Percentiles rank a stretch among this genome's conserved stretches.
Evolutionary conservation across 2,329 filamentous ascomycete genomes (phyloP).

Genomic region (Colletotrichum magnum): DNA sequence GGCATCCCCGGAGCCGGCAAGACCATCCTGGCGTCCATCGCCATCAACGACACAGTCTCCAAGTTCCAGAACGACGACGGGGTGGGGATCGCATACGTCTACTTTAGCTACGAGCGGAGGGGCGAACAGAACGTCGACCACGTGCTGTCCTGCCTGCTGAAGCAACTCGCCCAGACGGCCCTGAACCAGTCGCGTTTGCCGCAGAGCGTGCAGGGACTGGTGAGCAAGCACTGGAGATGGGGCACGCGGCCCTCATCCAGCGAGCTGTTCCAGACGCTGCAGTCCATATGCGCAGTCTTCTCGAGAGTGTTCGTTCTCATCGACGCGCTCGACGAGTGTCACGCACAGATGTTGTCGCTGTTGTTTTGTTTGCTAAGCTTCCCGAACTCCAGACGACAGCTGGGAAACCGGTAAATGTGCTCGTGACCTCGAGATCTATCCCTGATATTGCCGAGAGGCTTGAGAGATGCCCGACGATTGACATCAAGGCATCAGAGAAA

Average conservation of each 20-base stretch:
- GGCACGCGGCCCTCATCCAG: constrained; percentile 28
- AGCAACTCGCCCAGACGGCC: constrained; percentile 50
- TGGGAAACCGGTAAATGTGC: constrained; percentile 38
- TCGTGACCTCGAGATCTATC: constrained; percentile 45
- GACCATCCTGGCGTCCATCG: constrained; percentile 59
- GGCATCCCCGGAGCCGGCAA: constrained; percentile 65
- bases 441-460: constrained; percentile 34
- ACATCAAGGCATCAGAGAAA: constrained; percentile 39
- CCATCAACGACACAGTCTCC: constrained; percentile 55
- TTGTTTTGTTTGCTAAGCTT: no score
- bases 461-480: background rate
- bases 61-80: constrained; percentile 42
- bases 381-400: background rate
- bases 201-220: no score
- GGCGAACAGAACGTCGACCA: constrained; percentile 52
- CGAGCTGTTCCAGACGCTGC: constrained; percentile 33
- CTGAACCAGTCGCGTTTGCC: constrained; percentile 41
- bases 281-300: constrained; percentile 6
- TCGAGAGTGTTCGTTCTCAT: constrained; percentile 41
- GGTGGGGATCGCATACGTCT: constrained; percentile 60
- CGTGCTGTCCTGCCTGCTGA: constrained; percentile 53
- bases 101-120: constrained; percentile 57
- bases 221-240: background rate
- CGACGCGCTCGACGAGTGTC: constrained; percentile 49
- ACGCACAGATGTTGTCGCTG: constrained; percentile 29